phyloP scores from a whole-genome alignment of 1,139 yeast species.

The Yamadazyma spencermartinsiae region DNA sequence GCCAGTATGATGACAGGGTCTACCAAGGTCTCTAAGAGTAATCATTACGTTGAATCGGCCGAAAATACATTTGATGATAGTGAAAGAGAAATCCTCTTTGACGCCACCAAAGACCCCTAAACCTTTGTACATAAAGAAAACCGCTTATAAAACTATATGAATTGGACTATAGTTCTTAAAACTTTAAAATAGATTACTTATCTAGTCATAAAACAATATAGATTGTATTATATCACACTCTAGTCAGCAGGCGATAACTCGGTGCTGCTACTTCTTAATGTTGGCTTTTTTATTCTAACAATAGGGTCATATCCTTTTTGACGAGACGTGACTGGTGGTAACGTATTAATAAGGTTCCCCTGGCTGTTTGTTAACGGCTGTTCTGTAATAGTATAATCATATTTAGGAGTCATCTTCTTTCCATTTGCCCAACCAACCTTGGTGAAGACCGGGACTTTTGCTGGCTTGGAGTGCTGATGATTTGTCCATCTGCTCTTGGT shows the following conservation, averaged over 20 bases:
- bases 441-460: not conserved
- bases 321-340: not conserved
- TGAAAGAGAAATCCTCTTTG: slow-evolving; percentile 7
- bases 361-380: not conserved
- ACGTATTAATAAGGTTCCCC: not conserved
- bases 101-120: no score
- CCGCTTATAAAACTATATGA: no score
- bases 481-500: not conserved
- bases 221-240: not conserved
- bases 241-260: no score
- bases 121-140: no score
- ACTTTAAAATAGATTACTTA: no score
- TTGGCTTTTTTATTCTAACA: not conserved
- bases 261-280: not conserved
- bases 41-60: slow-evolving; percentile 1
- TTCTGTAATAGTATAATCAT: not conserved
- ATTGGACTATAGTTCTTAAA: no score
- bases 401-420: not conserved
- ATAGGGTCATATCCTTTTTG: not conserved
- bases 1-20: slow-evolving; percentile 7
- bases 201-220: no score
- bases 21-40: slow-evolving; percentile 1
- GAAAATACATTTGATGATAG: slow-evolving; percentile 5
- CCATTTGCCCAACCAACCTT: not conserved
- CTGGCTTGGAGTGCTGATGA: not conserved